These are phyloP conservation scores for Melanomma pulvis-pyrius DNA, from an alignment of 495 filamentous ascomycete genomes.

Conservation along the genomic window DNA sequence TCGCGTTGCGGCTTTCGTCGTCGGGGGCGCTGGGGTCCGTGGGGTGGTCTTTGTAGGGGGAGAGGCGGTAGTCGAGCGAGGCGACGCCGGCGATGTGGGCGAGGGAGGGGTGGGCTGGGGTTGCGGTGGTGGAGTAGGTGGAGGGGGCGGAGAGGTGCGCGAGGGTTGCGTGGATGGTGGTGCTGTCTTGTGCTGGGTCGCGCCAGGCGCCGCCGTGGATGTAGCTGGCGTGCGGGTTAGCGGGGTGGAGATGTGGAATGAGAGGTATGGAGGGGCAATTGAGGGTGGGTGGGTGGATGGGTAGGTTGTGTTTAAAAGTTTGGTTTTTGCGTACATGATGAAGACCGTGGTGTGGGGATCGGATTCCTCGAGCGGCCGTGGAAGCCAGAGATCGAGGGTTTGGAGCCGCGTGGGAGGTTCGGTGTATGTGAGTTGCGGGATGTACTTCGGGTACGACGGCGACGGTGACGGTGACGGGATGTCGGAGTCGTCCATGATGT, in stretches of 20 bases:
- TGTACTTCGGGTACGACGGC: not conserved
- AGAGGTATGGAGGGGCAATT: not conserved
- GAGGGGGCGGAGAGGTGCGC: conserved; percentile 15
- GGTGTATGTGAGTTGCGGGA: conserved; percentile 24
- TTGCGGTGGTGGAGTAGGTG: conserved; percentile 22
- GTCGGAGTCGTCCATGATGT: not conserved
- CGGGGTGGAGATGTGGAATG: not conserved
- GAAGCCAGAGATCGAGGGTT: conserved; percentile 34
- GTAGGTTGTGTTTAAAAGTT: not conserved
- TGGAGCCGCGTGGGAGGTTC: conserved; percentile 13
- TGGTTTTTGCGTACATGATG: conserved; percentile 23
- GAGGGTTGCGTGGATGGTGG: conserved; percentile 20
- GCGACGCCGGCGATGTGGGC: not conserved
- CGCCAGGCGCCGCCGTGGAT: conserved; percentile 43
- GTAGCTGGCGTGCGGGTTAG: conserved; percentile 25
- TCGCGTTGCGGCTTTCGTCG: conserved; percentile 23
- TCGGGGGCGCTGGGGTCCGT: conserved; percentile 7
- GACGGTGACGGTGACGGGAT: too few species aligned
- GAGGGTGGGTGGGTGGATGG: too few species aligned
- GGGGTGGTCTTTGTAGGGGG: conserved; percentile 28
- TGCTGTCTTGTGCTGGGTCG: conserved; percentile 29
- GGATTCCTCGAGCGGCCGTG: conserved; percentile 22
- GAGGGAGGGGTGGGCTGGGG: conserved; percentile 20
- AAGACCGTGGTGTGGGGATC: conserved; percentile 6
- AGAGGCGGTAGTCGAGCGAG: conserved; percentile 39